Percentiles rank a stretch among this genome's conserved stretches.
phyloP scores from a whole-genome alignment of 2,329 filamentous ascomycete genomes.

The Scedosporium boydii region DNA sequence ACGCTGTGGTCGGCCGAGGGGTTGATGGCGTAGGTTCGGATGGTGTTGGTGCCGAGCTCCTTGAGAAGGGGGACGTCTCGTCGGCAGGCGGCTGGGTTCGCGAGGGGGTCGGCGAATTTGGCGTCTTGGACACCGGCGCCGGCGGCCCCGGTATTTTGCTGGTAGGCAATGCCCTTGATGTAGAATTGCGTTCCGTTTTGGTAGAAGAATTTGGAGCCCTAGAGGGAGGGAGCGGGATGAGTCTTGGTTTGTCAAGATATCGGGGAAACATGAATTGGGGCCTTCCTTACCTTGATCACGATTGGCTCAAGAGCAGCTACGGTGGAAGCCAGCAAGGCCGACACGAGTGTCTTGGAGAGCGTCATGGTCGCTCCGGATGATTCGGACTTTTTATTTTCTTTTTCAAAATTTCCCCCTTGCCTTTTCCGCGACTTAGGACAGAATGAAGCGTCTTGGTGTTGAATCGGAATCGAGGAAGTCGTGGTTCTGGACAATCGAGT shows the following conservation, averaged over 20 bases:
- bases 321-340: slow-evolving; percentile 31
- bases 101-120: slow-evolving; percentile 73
- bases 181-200: slow-evolving; percentile 60
- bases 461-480: neutral
- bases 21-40: slow-evolving; percentile 91
- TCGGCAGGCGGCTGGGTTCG: slow-evolving; percentile 60
- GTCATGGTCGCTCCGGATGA: slow-evolving; percentile 20
- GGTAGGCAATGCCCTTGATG: slow-evolving; percentile 92
- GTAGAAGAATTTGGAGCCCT: slow-evolving; percentile 85
- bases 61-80: slow-evolving; percentile 77
- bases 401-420: too few relatives aligned
- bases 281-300: slow-evolving; percentile 52
- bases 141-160: slow-evolving; percentile 61
- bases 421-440: too few relatives aligned
- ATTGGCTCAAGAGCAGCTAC: slow-evolving; percentile 45
- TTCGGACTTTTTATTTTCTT: neutral
- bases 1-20: slow-evolving; percentile 65
- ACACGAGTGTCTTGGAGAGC: slow-evolving; percentile 20
- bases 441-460: too few relatives aligned
- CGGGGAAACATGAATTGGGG: neutral
- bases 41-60: slow-evolving; percentile 77
- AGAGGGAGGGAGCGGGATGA: slow-evolving; percentile 12
- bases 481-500: neutral
- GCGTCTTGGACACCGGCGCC: slow-evolving; percentile 33
- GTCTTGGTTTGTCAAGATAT: neutral